Evolutionary conservation across 441 rosid genomes (phyloP), one percentile per base, ranked within the genome.

Genomic region (Eruca vesicaria): DNA sequence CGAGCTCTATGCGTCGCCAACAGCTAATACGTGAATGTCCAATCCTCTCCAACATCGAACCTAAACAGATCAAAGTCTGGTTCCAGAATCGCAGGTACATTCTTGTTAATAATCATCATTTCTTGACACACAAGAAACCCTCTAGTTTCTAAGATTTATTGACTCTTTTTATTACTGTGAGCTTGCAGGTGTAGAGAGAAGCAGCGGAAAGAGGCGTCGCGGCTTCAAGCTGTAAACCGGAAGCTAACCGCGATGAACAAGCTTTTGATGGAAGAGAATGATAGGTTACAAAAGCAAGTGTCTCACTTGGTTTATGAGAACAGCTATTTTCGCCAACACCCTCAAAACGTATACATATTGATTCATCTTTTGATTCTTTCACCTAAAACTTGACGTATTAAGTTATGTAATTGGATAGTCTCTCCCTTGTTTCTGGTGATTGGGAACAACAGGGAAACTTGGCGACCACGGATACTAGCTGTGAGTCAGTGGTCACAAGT

Each of bases 11-110:
- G 79, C 88, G 93, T 16, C 88, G 93, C 28, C 91, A 89, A 38
- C 93, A 89, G 79, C 87, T 89, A 32, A 89, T 89, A 67, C 84
- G 93, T 10, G 93, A 89, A 64, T 89, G 89, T 52, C 90, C 91
- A 6, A 89, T 89, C 48, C 91, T 89, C 83, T 83, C 93, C 78
- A 82, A 89, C 82, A 89, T 89, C 52, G 93, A 89, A 73, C 91
- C 93, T 32, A 89, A 89, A 78, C 93, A 89, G 84, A 89, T 89
- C 86, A 89, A 89, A 82, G 91, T 89, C 76, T 89, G 93, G 93
- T 89, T 89, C 76, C 93, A 89, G 52, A 89, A 89, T 69, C 86
- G 91, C 78, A 86, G 91, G 91, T 86, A 50, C 12, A 45, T 43
- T 16, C 33, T 31, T 60, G 19, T 36, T 52, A 5, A 9, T 20